These are phyloP conservation scores for Jaminaea rosea DNA, from an alignment of 1,284 basidiomycete species.

Conservation along the genomic window DNA sequence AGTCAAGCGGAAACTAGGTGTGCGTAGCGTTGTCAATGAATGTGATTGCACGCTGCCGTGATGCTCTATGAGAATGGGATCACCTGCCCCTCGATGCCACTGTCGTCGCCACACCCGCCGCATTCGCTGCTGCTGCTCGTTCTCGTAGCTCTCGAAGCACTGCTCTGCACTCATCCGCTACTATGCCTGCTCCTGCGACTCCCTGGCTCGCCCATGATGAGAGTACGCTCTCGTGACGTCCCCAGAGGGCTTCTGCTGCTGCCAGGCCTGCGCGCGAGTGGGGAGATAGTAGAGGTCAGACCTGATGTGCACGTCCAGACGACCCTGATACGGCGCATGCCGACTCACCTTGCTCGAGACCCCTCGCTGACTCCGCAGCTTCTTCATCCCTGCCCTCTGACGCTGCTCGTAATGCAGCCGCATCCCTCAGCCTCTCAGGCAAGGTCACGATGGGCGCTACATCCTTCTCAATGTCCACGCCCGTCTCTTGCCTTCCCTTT, in stretches of 20 bases:
- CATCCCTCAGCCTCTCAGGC: slow-evolving; percentile 20
- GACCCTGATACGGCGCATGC: background rate
- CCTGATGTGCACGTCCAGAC: background rate
- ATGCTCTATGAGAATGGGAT: no score
- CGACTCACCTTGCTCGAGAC: background rate
- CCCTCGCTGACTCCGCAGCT: no score
- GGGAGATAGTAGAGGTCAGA: background rate
- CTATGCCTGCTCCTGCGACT: slow-evolving; percentile 22
- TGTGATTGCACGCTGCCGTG: background rate
- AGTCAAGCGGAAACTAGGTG: background rate
- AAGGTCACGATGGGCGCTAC: slow-evolving; percentile 26
- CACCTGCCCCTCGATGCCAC: background rate
- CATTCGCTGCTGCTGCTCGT: no score
- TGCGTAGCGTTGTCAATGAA: background rate
- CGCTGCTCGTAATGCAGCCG: slow-evolving; percentile 9
- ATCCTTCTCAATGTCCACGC: slow-evolving; percentile 6
- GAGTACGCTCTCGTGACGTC: slow-evolving; percentile 24
- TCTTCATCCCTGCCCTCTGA: no score
- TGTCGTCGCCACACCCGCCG: no score
- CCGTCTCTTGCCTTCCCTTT: background rate
- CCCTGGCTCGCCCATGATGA: slow-evolving; percentile 29
- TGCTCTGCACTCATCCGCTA: slow-evolving; percentile 23
- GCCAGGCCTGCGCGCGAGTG: slow-evolving; percentile 9
- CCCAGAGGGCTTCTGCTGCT: slow-evolving; percentile 27
- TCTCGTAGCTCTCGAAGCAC: slow-evolving; percentile 27